Base-by-base conservation (phyloP, 2,329 filamentous ascomycete species). In the Talaromyces sp. region DNA sequence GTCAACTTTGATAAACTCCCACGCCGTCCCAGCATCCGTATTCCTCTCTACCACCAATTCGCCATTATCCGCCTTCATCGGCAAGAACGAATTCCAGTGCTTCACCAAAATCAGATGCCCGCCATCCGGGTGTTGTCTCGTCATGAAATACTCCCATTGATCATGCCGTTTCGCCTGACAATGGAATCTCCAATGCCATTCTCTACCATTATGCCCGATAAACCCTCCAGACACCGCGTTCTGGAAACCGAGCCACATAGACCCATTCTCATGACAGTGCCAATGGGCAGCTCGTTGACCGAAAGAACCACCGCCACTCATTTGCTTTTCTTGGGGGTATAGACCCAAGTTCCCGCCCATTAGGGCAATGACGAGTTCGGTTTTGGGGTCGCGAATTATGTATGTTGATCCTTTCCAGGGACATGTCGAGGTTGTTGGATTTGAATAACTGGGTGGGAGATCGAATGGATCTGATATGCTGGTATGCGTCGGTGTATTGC, bases 161-260 rank as follows among this genome's bases (percentile, higher is more conserved):
- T 21, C 13, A 17, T 55, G 51, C 15, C 10, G 6, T 25, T 45
- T 25, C 15, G 15, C 22, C 8, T 45, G 9, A 28, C 33, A 35
- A 33, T 19, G 15, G 35, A 41, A 41, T 13, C 39, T 8, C 39
- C 39, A 41, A 55, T 55, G 25, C 25, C 19, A 35, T n/a, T 31
- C 10, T 35, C 11, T 3, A n/a, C 21, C 5, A 22, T 36, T 22
- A n/a, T 1, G 69, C 55, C 13, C 15, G 39, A 53, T 50, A 31
- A 43, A 36, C 2, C 37, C 36, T 8, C 39, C 39, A 3, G 31
- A 45, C 7, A 45, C 53, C 9, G 17, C 36, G n/a, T 45, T 55
- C n/a, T 31, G 39, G 39, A 45, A 55, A n/a, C 53, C 28, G 6
- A 45, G 37, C 39, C 28, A 55, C 40, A 43, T 43, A 8, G 22